These are phyloP conservation scores for Thalia dealbata DNA, from an alignment of 176 grass and related monocot genomes.

Conservation along the genomic window DNA sequence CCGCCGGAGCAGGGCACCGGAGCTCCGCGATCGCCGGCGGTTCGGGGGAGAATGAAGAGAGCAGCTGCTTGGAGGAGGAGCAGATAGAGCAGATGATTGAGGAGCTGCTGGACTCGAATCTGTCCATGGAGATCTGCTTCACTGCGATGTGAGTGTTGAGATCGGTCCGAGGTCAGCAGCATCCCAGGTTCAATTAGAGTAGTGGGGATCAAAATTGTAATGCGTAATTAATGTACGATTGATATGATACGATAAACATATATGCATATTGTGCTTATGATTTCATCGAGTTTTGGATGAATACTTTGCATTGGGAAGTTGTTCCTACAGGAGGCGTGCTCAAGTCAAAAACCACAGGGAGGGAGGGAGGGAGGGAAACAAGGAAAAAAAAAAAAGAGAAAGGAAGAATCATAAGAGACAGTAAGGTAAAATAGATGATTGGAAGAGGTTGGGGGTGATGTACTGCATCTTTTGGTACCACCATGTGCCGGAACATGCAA, in stretches of 20 bases:
- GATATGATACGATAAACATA: neutral
- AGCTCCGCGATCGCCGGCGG: neutral
- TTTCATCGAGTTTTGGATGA: too few species aligned
- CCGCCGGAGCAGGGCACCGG: slow-evolving; percentile 2
- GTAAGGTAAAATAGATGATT: neutral
- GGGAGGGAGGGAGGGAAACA: neutral
- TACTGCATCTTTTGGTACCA: slow-evolving; percentile 24
- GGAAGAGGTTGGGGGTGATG: neutral
- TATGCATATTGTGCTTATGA: too few species aligned
- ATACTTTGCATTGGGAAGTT: neutral
- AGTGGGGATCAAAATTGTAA: neutral
- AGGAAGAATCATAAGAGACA: neutral
- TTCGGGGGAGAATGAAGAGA: neutral
- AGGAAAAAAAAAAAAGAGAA: too few species aligned
- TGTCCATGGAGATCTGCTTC: slow-evolving; percentile 89
- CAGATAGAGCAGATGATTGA: slow-evolving; percentile 97
- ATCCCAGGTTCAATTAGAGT: neutral
- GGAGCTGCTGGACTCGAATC: slow-evolving; percentile 82
- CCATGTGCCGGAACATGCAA: slow-evolving; percentile 63
- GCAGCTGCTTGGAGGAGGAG: slow-evolving; percentile 61
- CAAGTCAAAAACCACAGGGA: neutral
- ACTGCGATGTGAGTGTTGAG: slow-evolving; percentile 16
- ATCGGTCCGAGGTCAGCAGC: neutral
- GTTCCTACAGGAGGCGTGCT: neutral
- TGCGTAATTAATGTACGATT: neutral